These are phyloP conservation scores for Carpinus fangiana DNA, from an alignment of 306 rosid species.

Conservation along the genomic window DNA sequence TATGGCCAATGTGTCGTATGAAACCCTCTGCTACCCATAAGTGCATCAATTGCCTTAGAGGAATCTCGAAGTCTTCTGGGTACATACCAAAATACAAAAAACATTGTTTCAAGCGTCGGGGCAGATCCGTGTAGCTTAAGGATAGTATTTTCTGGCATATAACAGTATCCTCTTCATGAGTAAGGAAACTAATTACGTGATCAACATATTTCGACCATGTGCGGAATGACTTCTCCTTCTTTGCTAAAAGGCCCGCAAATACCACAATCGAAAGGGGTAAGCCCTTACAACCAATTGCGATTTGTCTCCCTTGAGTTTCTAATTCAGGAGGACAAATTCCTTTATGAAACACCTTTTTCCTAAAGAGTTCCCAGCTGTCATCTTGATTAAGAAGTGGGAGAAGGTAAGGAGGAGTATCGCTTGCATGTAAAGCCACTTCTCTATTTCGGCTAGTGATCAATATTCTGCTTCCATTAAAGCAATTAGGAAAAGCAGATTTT, in stretches of 20 bases:
- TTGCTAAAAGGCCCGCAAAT: neutral
- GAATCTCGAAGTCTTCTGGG: neutral
- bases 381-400: conserved; percentile 12
- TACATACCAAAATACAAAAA: neutral
- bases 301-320: neutral
- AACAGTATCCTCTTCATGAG: too few species aligned
- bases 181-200: conserved; percentile 24
- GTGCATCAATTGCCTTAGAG: neutral
- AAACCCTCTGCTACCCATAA: neutral
- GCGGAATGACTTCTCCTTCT: neutral
- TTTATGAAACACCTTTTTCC: neutral
- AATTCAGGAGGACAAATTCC: neutral
- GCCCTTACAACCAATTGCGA: neutral
- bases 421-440: conserved; percentile 16
- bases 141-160: neutral
- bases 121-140: neutral
- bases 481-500: conserved; percentile 13
- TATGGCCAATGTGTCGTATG: neutral
- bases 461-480: conserved; percentile 18
- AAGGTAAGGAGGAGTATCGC: neutral
- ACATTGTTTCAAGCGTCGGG: neutral
- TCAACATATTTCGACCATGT: conserved; percentile 21
- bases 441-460: conserved; percentile 30
- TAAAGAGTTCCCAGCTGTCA: conserved; percentile 38
- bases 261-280: neutral